Evolutionary conservation across 2,329 filamentous ascomycete species (phyloP).

Genomic region (Calonectria pauciramosa): DNA sequence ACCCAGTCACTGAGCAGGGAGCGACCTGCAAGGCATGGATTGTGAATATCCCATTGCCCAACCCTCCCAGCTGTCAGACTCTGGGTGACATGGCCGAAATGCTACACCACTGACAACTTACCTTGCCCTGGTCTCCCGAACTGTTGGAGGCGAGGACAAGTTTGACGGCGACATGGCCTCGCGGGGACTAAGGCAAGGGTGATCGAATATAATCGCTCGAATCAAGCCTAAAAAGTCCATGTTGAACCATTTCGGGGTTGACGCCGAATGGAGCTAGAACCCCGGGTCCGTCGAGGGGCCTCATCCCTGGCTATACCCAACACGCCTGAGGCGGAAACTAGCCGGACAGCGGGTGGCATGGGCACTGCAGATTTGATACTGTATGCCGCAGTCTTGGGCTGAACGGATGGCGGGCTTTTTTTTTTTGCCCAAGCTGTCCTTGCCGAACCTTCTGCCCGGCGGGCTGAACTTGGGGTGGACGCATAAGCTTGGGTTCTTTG

Average conservation of each 20-base stretch:
- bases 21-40: background rate
- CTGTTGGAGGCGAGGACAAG: background rate
- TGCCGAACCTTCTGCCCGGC: background rate
- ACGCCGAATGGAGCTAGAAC: slow-evolving; percentile 38
- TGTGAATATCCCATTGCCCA: background rate
- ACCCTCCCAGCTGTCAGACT: background rate
- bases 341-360: slow-evolving; percentile 7
- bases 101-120: background rate
- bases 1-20: background rate
- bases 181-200: slow-evolving; percentile 17
- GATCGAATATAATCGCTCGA: slow-evolving; percentile 18
- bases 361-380: background rate
- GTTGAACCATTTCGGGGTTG: slow-evolving; percentile 37
- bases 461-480: background rate
- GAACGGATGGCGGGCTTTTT: background rate
- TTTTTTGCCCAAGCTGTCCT: background rate
- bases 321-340: slow-evolving; percentile 35
- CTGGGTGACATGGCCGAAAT: background rate
- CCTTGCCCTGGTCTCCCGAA: background rate
- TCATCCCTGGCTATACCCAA: slow-evolving; percentile 29
- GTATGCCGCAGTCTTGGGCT: background rate
- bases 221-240: slow-evolving; percentile 18
- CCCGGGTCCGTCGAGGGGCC: slow-evolving; percentile 16
- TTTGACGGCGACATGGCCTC: background rate
- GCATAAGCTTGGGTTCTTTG: background rate